phyloP scores from a whole-genome alignment of 2,329 filamentous ascomycete species.

The Colletotrichum higginsianum region DNA sequence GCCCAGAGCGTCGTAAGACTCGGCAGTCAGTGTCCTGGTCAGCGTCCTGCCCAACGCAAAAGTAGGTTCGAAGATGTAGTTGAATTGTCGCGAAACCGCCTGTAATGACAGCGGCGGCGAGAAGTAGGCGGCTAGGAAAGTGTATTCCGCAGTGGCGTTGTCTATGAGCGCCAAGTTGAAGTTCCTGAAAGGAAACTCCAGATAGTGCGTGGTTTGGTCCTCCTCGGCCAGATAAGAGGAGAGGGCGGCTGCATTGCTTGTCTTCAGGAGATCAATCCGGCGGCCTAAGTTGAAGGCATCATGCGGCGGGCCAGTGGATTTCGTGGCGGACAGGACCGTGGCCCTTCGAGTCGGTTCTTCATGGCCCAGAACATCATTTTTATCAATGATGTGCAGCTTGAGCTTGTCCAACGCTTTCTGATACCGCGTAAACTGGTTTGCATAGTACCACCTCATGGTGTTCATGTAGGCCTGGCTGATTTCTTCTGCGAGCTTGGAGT shows the following conservation, averaged over 20 bases:
- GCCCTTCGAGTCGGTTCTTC: conserved; percentile 80
- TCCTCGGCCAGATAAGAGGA: conserved; percentile 94
- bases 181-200: conserved; percentile 92
- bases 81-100: conserved; percentile 85
- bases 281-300: conserved; percentile 93
- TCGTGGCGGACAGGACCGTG: conserved; percentile 67
- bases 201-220: conserved; percentile 85
- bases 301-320: conserved; percentile 73
- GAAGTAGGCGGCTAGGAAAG: conserved; percentile 93
- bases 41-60: conserved; percentile 86
- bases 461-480: conserved; percentile 96
- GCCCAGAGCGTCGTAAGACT: conserved; percentile 87
- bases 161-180: conserved; percentile 96
- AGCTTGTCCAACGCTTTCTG: conserved; percentile 86
- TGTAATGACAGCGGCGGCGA: conserved; percentile 81
- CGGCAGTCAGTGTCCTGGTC: conserved; percentile 82
- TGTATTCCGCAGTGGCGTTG: conserved; percentile 95
- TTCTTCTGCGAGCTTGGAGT: conserved; percentile 87
- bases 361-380: conserved; percentile 84
- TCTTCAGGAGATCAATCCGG: conserved; percentile 85
- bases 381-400: conserved; percentile 86
- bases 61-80: conserved; percentile 90
- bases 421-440: conserved; percentile 92
- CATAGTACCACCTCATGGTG: conserved; percentile 99
- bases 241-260: conserved; percentile 80